Evolutionary conservation across 148 eudicot genomes (phyloP).

Genomic region (Chenopodium suecicum): DNA sequence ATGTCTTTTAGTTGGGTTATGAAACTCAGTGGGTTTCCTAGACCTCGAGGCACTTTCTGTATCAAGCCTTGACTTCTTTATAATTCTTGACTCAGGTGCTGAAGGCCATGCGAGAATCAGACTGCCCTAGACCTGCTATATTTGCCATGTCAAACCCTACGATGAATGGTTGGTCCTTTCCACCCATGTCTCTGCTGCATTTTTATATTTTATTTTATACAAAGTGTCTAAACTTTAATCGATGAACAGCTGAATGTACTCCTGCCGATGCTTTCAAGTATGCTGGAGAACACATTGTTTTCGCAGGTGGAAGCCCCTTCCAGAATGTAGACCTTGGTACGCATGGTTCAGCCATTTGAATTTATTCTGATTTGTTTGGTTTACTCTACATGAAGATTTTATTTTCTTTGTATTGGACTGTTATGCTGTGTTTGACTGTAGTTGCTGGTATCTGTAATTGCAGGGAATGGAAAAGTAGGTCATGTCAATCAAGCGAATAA

Average conservation of each 20-base stretch:
- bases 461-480: slow-evolving; percentile 93
- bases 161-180: slow-evolving; percentile 59
- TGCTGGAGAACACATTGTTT: slow-evolving; percentile 92
- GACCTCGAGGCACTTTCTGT: background rate
- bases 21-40: background rate
- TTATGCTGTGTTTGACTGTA: slow-evolving; percentile 12
- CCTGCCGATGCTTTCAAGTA: slow-evolving; percentile 86
- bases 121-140: slow-evolving; percentile 81
- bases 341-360: background rate
- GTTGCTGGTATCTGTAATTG: slow-evolving; percentile 9
- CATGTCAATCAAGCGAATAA: slow-evolving; percentile 99
- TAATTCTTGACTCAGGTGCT: slow-evolving; percentile 53
- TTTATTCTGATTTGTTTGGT: background rate
- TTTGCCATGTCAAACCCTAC: slow-evolving; percentile 99
- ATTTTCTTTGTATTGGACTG: background rate
- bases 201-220: background rate
- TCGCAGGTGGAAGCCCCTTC: slow-evolving; percentile 98
- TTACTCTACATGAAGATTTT: background rate
- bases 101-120: slow-evolving; percentile 89
- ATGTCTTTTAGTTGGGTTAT: background rate
- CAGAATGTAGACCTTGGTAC: slow-evolving; percentile 84
- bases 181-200: background rate
- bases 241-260: slow-evolving; percentile 87
- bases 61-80: slow-evolving; percentile 1
- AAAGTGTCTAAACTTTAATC: background rate